phyloP scores from a whole-genome alignment of 129 eudicot species.

The Dittrichia graveolens region DNA sequence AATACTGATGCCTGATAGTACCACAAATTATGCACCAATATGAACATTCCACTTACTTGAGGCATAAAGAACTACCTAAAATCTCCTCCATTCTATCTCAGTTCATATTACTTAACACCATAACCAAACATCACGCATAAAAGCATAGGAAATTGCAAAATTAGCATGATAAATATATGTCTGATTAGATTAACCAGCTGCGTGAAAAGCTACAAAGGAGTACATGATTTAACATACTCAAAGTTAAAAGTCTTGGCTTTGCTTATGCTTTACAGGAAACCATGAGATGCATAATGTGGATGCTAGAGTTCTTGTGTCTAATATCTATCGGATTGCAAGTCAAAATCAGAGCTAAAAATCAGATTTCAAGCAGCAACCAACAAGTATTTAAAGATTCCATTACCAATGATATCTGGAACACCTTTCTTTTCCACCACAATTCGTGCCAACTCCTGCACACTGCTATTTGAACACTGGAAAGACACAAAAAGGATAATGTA shows the following conservation, averaged over 20 bases:
- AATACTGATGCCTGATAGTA: neutral
- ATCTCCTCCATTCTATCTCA: neutral
- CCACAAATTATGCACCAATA: neutral
- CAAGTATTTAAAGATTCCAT: neutral
- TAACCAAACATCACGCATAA: neutral
- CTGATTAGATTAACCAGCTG: neutral
- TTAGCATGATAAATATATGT: neutral
- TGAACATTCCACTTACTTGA: neutral
- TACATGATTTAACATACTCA: neutral
- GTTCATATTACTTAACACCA: neutral
- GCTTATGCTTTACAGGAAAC: conserved; percentile 1
- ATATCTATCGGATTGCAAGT: neutral
- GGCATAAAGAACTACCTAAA: neutral
- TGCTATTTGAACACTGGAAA: conserved; percentile 64
- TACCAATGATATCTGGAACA: conserved; percentile 92
- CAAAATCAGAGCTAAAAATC: neutral
- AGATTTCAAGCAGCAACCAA: conserved; percentile 3
- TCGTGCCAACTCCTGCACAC: conserved; percentile 79
- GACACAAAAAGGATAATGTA: conserved; percentile 11
- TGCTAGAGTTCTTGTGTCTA: neutral
- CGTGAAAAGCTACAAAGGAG: neutral
- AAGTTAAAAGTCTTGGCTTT: neutral
- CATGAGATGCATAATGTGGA: neutral
- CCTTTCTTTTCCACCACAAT: conserved; percentile 79
- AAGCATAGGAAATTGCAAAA: no score